Conservation (phyloP, 805 yeast genomes). For the Sungouiella blattae region DNA sequence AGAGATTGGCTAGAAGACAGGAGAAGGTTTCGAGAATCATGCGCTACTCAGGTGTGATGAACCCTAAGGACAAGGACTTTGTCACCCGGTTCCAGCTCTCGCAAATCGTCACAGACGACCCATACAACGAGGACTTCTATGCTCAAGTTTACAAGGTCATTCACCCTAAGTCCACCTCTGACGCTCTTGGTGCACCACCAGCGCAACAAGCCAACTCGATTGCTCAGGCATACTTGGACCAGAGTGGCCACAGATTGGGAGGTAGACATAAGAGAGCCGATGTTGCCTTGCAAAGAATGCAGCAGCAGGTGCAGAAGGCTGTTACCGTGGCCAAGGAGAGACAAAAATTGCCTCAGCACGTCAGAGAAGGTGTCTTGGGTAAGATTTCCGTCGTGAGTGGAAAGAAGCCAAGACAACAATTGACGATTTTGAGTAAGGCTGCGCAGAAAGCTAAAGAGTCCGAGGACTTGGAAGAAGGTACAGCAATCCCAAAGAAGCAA, state of each 20-base stretch:
- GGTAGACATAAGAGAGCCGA: conserved; percentile 83
- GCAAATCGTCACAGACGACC: conserved; percentile 95
- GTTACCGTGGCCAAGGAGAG: conserved; percentile 92
- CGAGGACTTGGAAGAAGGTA: conserved; percentile 16
- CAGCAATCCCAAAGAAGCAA: conserved; percentile 19
- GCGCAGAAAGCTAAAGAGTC: conserved; percentile 37
- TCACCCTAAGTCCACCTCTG: conserved; percentile 32
- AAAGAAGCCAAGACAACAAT: conserved; percentile 83
- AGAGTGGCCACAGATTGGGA: conserved; percentile 86
- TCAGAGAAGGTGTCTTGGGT: conserved; percentile 85
- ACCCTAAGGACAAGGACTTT: conserved; percentile 93
- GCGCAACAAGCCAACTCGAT: conserved; percentile 70
- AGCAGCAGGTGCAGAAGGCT: conserved; percentile 95
- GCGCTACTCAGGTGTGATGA: conserved; percentile 90
- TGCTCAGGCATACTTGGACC: conserved; percentile 89
- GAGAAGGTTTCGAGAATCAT: conserved; percentile 72
- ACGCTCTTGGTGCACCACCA: conserved; percentile 8
- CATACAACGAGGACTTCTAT: conserved; percentile 94
- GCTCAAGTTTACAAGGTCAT: conserved; percentile 80
- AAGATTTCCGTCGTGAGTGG: conserved; percentile 75
- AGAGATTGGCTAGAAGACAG: conserved; percentile 61
- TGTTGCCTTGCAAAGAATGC: conserved; percentile 94
- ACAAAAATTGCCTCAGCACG: conserved; percentile 61
- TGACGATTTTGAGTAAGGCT: conserved; percentile 58
- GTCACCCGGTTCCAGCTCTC: conserved; percentile 92